Base-by-base conservation (phyloP, 2,329 filamentous ascomycete genomes). In the Trichophyton rubrum region DNA sequence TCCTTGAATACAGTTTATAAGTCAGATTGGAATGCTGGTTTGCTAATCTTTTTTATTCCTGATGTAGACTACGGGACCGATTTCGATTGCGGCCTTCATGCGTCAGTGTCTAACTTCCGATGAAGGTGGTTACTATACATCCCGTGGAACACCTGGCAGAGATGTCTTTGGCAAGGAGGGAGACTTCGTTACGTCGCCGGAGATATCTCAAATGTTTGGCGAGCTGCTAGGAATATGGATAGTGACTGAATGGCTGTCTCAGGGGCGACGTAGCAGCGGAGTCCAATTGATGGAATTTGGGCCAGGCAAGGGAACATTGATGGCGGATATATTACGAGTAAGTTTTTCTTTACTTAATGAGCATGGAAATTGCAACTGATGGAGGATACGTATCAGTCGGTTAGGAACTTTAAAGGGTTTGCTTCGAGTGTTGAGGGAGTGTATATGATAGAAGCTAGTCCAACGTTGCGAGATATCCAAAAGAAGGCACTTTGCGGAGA, bases 201-300 rank as follows among this genome's bases (percentile, higher is more conserved):
- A 99, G 74, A 97, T 99, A 67, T 96, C 91, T 0, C 93, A 97
- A 71, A 82, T 97, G 11, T 99, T 99, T 75, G 93, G 93, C 24
- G 93, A 99, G 75, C 80, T 99, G 30, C 80, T 97, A 61, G 93
- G 90, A 3, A 83, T 99, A 67, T 99, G 93, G 93, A 86, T 96
- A 63, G 86, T 97, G 58, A 86, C 92, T 47, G 93, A 99, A 79
- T 99, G 93, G 92, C 88, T 97, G 72, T 87, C 88, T 45, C 93
- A 99, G 72, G 91, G 90, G 15, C 81, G 80, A 62, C 87, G 83
- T 60, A 83, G 77, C 63, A 79, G 81, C 33, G 89, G 89, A 27
- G 85, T 96, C 15, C 87, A 96, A 71, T 79, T 99, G 65, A 90
- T 99, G 69, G 93, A 99, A 74, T 85, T 97, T 66, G 93, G 93